phyloP scores from a whole-genome alignment of 305 asterid species.

The Fraxinus paxiana region DNA sequence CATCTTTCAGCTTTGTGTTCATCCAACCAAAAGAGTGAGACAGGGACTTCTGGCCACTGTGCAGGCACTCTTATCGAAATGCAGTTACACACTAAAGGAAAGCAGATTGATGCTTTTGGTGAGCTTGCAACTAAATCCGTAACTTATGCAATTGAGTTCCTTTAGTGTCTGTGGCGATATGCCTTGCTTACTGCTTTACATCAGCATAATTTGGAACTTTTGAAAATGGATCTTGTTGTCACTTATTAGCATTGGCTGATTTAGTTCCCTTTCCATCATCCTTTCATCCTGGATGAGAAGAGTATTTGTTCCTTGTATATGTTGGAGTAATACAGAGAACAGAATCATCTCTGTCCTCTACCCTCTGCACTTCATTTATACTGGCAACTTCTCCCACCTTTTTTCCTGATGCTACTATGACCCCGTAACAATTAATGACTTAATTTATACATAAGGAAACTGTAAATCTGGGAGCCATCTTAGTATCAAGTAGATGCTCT shows the following conservation, averaged over 20 bases:
- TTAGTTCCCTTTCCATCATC: not conserved
- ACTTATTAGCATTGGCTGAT: not conserved
- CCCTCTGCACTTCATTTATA: not conserved
- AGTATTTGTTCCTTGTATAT: not conserved
- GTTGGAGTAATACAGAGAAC: not conserved
- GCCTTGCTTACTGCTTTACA: not conserved
- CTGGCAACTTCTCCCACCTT: not conserved
- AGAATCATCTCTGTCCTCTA: not conserved
- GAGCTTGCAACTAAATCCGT: conserved; percentile 36
- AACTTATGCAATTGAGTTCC: conserved; percentile 15
- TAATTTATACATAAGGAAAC: not conserved
- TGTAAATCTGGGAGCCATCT: not conserved
- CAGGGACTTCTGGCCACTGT: conserved; percentile 62
- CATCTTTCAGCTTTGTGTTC: conserved; percentile 64
- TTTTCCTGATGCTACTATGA: not conserved
- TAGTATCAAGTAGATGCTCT: not conserved
- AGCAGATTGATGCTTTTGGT: conserved; percentile 92
- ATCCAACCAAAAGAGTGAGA: conserved; percentile 75
- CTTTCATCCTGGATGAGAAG: not conserved
- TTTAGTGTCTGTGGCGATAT: conserved; percentile 7
- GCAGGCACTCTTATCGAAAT: conserved; percentile 55
- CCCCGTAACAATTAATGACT: not conserved
- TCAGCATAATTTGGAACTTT: not conserved
- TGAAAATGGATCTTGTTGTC: not conserved
- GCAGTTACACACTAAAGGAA: conserved; percentile 60